Conservation (phyloP, 164 flowering plant genomes). For the Macadamia tetraphylla region DNA sequence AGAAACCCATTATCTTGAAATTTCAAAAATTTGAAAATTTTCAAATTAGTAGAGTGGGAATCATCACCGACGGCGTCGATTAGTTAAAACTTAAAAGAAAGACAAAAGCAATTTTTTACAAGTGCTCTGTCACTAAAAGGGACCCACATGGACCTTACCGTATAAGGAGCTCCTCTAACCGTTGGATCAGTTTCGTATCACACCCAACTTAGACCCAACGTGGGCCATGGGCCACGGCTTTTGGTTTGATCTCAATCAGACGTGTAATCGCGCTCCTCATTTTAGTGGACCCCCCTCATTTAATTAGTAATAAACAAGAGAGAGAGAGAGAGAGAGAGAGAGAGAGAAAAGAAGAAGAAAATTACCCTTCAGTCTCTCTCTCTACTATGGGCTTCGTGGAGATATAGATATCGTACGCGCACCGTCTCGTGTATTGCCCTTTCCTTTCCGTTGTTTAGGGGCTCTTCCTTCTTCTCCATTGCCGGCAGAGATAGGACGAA, state of each 20-base stretch:
- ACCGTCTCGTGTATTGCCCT: background rate
- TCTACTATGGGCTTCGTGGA: background rate
- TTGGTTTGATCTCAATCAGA: slow-evolving; percentile 15
- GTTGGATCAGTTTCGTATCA: too few relatives aligned
- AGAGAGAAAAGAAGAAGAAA: too few relatives aligned
- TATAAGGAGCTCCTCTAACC: too few relatives aligned
- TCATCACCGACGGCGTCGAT: background rate
- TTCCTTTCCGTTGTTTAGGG: slow-evolving; percentile 16
- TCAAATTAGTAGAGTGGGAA: slow-evolving; percentile 1
- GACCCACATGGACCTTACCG: background rate
- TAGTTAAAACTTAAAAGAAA: background rate
- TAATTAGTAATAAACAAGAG: too few relatives aligned
- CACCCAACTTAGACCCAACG: too few relatives aligned
- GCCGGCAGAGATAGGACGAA: slow-evolving; percentile 19
- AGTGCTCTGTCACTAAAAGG: background rate
- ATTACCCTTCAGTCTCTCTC: background rate
- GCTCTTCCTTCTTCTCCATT: slow-evolving; percentile 7
- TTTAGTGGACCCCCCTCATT: slow-evolving; percentile 4
- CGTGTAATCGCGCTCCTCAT: background rate
- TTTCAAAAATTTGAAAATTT: slow-evolving; percentile 1
- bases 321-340: too few relatives aligned
- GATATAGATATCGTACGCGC: slow-evolving; percentile 12
- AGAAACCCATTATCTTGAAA: too few relatives aligned
- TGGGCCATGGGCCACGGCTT: too few relatives aligned
- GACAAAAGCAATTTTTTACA: background rate